Evolutionary conservation across 352 stramenopile species (phyloP), one percentile per base, ranked within the genome.

Genomic region (Pythium phragmiticola): DNA sequence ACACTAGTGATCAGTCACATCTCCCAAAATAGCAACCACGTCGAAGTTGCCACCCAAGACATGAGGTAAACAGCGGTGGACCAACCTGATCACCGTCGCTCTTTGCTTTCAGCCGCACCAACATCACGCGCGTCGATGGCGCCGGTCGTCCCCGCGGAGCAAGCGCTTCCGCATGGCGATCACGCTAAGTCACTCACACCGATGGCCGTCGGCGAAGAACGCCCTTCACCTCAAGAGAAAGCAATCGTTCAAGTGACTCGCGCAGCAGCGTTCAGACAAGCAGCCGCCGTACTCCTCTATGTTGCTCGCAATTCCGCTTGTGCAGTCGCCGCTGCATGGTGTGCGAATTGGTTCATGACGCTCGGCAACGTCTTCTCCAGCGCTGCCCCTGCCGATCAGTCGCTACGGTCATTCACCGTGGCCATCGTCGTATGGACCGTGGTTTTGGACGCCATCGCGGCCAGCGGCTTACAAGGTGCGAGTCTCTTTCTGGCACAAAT

Each of bases 351-450:
- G 17, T 0, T 47, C 2, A 47, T 59, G 19, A 49, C 33, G 0
- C n/a, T 47, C 16, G 52, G 52, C 3, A 49, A 59, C 12, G 33
- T 59, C 0, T 48, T 59, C 34, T 59, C 52, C 9, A 13, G 34
- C 5, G 12, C 23, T 9, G n/a, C 9, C 11, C 19, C 52, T 8
- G 36, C 7, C 17, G 21, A 49, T 16, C 52, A 59, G 37, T 49
- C 52, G 7, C 36, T 59, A 9, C 17, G 19, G 16, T 59, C 52
- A 1, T 59, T 59, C 12, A 49, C 52, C 0, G 21, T 19, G 5
- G 52, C 52, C 4, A 8, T n/a, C 11, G 23, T 23, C 14, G 52
- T 19, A 12, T 59, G 52, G 52, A 49, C 37, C 5, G 19, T n/a
- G 2, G 19, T 49, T 9, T 36, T 59, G 0, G 34, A 36, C 8